Percentiles rank a stretch among this genome's conserved stretches.
Conservation (phyloP, 306 rosid genomes). For the Citrullus amarus region DNA sequence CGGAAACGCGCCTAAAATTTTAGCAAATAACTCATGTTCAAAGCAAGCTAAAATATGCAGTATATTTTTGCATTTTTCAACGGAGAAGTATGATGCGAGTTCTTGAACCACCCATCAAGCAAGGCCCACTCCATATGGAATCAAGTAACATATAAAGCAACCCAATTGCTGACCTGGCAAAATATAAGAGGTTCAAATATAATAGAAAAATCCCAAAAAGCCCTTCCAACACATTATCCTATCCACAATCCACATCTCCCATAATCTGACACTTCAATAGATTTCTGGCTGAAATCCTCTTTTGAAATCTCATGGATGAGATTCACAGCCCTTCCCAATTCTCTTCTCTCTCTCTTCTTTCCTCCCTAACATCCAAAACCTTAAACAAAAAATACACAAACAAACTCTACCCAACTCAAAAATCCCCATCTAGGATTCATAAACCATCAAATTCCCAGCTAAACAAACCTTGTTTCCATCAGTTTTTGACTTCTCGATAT, state of each 20-base stretch:
- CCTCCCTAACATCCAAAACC: constrained; percentile 7
- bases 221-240: constrained; percentile 43
- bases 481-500: background rate
- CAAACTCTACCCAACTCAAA: background rate
- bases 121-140: background rate
- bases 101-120: background rate
- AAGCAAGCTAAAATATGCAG: background rate
- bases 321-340: constrained; percentile 22
- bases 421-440: background rate
- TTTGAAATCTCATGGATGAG: constrained; percentile 42
- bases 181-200: constrained; percentile 16
- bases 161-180: constrained; percentile 18
- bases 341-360: background rate
- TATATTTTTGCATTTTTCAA: background rate
- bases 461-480: background rate
- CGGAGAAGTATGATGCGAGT: background rate
- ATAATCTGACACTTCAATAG: constrained; percentile 8
- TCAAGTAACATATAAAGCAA: background rate
- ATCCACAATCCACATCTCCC: constrained; percentile 50
- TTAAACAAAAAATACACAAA: background rate
- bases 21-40: too few species aligned
- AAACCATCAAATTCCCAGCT: background rate
- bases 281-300: constrained; percentile 25
- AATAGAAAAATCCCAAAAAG: constrained; percentile 18
- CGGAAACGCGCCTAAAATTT: too few species aligned